Evolutionary conservation across 2,329 filamentous ascomycete genomes (phyloP), one percentile per base, ranked within the genome.

Genomic region (Endoconidiophora polonica): DNA sequence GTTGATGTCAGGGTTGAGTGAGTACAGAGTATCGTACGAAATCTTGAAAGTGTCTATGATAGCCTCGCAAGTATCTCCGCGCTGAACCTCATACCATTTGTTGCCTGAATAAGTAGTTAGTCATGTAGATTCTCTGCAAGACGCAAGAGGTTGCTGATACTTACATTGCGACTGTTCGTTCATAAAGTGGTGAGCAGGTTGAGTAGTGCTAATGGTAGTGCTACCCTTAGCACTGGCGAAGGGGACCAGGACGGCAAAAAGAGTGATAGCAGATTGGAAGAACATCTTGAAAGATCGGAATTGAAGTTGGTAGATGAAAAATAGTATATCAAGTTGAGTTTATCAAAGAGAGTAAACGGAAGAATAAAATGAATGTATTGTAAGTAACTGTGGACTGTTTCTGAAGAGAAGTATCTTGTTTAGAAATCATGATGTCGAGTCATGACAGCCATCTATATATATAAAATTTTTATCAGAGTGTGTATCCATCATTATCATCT

Each of bases 21-120:
- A 36, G 23, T 37, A 53, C 2, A 53, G 22, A 4, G 39, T 42
- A 24, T 50, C 40, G 40, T 50, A 42, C 5, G 52, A 33, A 7
- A 48, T 14, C 33, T 36, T n/a, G 22, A 44, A 37, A 18, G 44
- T 23, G 9, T 41, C 26, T 16, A 45, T n/a, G 33, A 53, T 53
- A 1, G 14, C 41, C 16, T 47, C 36, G 44, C 52, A 53, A n/a
- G 48, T 53, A 29, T 53, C 48, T 16, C 48, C 48, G 4, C n/a
- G 7, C 38, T 53, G 18, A 16, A 53, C 36, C 23, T 48, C 16
- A 23, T 53, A 50, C 52, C 52, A 53, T 12, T 44, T 48, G 14
- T 48, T 45, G 44, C 51, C 50, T 52, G 3, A 14, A 5, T 5
- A 12, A 3, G 4, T 14, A 41, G 44, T 51, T 46, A 42, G 44